Percentiles rank a stretch among this genome's conserved stretches.
These are phyloP conservation scores for Nicotiana attenuata DNA, from an alignment of 257 asterid species.

Conservation along the genomic window DNA sequence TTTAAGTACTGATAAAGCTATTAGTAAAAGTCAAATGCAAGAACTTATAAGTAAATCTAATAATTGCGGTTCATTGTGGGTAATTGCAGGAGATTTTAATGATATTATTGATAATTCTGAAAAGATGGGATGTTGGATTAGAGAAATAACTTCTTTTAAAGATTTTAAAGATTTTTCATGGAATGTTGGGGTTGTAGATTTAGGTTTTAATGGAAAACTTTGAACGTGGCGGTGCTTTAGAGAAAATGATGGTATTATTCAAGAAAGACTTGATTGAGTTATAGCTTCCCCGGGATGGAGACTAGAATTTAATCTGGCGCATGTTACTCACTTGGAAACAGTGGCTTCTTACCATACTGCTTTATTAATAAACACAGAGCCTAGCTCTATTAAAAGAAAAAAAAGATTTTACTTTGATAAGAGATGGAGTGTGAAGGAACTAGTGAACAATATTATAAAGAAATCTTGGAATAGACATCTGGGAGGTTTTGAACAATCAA, in stretches of 20 bases:
- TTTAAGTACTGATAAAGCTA: not conserved
- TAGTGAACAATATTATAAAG: too few relatives aligned
- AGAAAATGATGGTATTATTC: not conserved
- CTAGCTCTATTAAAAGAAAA: too few relatives aligned
- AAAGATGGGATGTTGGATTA: too few relatives aligned
- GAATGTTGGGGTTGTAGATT: not conserved
- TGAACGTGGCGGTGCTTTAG: not conserved
- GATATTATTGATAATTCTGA: too few relatives aligned
- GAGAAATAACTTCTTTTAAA: not conserved
- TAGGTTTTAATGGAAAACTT: not conserved
- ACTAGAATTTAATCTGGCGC: not conserved
- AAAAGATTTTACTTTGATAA: not conserved
- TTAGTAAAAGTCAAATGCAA: not conserved
- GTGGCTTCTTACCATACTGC: not conserved
- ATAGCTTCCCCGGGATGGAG: not conserved
- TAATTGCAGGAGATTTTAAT: not conserved
- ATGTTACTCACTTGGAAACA: not conserved
- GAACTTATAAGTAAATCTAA: not conserved
- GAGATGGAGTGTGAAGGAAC: not conserved
- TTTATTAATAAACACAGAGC: too few relatives aligned
- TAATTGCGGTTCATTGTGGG: not conserved
- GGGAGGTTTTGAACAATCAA: not conserved
- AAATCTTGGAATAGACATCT: not conserved
- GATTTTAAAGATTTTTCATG: not conserved
- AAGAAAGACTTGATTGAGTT: not conserved